phyloP scores from a whole-genome alignment of 2,329 filamentous ascomycete species.

The Paraphaeosphaeria minitans region DNA sequence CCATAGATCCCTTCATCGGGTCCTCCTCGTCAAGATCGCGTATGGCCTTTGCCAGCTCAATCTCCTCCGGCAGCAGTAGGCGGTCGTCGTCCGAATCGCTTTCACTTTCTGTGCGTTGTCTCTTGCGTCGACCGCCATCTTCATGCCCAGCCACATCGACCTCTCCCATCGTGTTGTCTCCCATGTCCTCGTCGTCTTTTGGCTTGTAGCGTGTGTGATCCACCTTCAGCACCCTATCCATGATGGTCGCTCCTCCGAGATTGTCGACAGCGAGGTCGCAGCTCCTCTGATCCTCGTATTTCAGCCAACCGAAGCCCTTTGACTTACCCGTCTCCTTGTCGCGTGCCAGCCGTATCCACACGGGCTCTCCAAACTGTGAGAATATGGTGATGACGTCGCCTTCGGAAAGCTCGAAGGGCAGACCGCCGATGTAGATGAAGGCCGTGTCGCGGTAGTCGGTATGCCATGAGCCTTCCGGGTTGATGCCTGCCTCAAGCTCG shows the following conservation, averaged over 20 bases:
- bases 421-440: conserved; percentile 92
- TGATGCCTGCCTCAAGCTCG: conserved; percentile 87
- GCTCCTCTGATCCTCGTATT: conserved; percentile 97
- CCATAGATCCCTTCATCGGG: conserved; percentile 91
- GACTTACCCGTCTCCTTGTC: conserved; percentile 97
- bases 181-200: conserved; percentile 73
- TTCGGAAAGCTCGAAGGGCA: conserved; percentile 91
- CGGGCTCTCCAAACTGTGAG: conserved; percentile 94
- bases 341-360: conserved; percentile 87
- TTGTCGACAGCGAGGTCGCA: conserved; percentile 97
- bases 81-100: conserved; percentile 54
- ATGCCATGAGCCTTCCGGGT: conserved; percentile 91
- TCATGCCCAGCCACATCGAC: conserved; percentile 40
- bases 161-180: conserved; percentile 64
- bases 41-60: conserved; percentile 75
- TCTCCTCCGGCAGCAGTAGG: conserved; percentile 78
- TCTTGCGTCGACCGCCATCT: conserved; percentile 56
- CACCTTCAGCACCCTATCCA: conserved; percentile 80
- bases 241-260: conserved; percentile 80
- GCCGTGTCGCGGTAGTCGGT: conserved; percentile 97
- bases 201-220: conserved; percentile 93
- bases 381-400: conserved; percentile 97
- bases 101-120: conserved; percentile 52
- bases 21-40: conserved; percentile 90
- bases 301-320: conserved; percentile 92